phyloP scores from a whole-genome alignment of 2,329 filamentous ascomycete species.

The Aspergillus sergii region DNA sequence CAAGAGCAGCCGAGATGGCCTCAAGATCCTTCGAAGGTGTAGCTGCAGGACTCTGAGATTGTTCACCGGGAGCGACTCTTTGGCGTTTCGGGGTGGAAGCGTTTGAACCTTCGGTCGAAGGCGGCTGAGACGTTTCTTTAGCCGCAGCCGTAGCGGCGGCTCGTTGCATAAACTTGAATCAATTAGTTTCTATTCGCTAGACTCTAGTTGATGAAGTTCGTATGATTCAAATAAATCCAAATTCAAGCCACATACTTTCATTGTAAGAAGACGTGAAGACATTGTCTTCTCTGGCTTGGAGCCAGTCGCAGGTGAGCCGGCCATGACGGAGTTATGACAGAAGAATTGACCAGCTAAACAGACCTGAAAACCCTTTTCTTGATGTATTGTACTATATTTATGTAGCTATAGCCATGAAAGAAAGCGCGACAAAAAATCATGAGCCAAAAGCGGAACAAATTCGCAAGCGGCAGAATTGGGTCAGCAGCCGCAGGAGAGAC shows the following conservation, averaged over 20 bases:
- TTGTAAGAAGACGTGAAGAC: slow-evolving; percentile 85
- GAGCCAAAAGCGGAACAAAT: slow-evolving; percentile 19
- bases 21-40: slow-evolving; percentile 40
- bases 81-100: slow-evolving; percentile 40
- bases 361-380: slow-evolving; percentile 7
- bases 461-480: slow-evolving; percentile 24
- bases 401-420: not conserved
- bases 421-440: slow-evolving; percentile 9
- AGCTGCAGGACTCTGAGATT: slow-evolving; percentile 19
- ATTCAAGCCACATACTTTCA: slow-evolving; percentile 63
- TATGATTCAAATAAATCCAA: too few species aligned
- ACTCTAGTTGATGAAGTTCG: not conserved
- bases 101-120: slow-evolving; percentile 50
- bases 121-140: slow-evolving; percentile 45
- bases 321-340: slow-evolving; percentile 28
- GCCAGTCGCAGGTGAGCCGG: slow-evolving; percentile 48
- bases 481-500: slow-evolving; percentile 14
- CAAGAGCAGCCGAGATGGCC: slow-evolving; percentile 44
- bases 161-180: slow-evolving; percentile 80
- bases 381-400: not conserved
- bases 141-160: slow-evolving; percentile 64
- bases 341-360: not conserved
- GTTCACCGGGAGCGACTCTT: slow-evolving; percentile 30
- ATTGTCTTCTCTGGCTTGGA: slow-evolving; percentile 68
- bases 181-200: slow-evolving; percentile 7